Conservation (phyloP, 208 protist species). For the Porcisia hertigi region DNA sequence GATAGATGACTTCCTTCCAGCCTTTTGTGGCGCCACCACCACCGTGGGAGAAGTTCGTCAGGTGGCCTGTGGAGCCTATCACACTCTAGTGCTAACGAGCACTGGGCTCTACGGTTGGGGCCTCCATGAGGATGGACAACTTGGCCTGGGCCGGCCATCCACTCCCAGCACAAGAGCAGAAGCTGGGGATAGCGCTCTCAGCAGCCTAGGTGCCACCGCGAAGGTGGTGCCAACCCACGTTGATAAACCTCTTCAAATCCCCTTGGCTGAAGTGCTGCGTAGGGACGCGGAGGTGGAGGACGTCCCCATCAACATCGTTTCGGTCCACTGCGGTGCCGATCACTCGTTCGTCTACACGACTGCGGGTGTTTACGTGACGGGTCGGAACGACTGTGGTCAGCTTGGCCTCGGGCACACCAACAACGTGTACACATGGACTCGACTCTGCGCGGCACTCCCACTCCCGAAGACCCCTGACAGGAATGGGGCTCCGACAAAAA, state of each 20-base stretch:
- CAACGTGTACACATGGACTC: constrained; percentile 36
- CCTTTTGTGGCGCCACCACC: neutral
- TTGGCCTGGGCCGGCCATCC: constrained; percentile 51
- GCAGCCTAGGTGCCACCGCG: neutral
- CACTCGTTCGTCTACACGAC: constrained; percentile 66
- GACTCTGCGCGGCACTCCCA: constrained; percentile 10
- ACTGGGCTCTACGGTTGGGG: constrained; percentile 78
- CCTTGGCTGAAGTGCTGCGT: constrained; percentile 36
- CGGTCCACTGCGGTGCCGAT: constrained; percentile 66
- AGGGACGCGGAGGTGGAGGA: neutral
- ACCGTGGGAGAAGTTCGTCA: constrained; percentile 24
- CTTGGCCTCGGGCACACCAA: constrained; percentile 60
- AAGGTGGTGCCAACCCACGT: constrained; percentile 1
- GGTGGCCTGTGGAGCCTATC: constrained; percentile 78
- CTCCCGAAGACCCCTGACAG: neutral
- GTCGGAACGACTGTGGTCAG: constrained; percentile 80
- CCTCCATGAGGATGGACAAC: constrained; percentile 77
- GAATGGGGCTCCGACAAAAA: neutral
- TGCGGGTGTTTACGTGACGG: constrained; percentile 69
- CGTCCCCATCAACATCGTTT: constrained; percentile 1
- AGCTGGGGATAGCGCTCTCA: neutral
- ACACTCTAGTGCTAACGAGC: constrained; percentile 76
- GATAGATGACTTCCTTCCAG: constrained; percentile 29
- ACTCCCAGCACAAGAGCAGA: neutral
- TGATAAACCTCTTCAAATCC: constrained; percentile 39